Percentiles rank a stretch among this genome's conserved stretches.
phyloP scores from a whole-genome alignment of 2,329 filamentous ascomycete species.

The Orbilia blumenaviensis region DNA sequence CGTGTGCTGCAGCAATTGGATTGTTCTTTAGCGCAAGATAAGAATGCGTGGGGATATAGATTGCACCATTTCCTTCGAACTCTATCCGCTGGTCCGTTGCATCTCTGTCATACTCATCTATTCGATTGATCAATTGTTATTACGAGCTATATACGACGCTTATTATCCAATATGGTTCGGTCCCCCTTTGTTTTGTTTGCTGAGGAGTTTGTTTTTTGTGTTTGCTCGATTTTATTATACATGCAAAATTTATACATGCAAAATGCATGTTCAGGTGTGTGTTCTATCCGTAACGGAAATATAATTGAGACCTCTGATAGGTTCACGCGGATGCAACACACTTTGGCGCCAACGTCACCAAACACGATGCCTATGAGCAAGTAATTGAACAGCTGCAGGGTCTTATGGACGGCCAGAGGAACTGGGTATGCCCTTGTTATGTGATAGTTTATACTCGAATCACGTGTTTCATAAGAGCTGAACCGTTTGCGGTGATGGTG shows the following conservation, averaged over 20 bases:
- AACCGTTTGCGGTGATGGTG: too few relatives aligned
- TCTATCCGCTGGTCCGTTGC: conserved; percentile 1
- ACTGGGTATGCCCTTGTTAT: conserved; percentile 71
- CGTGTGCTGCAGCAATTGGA: conserved; percentile 11
- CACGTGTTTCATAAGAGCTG: conserved; percentile 52
- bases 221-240: conserved; percentile 1
- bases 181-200: not conserved
- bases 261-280: not conserved
- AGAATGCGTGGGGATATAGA: conserved; percentile 2
- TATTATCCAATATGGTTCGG: conserved; percentile 19
- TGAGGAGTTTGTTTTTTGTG: too few relatives aligned
- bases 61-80: conserved; percentile 34
- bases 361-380: conserved; percentile 77
- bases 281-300: not conserved
- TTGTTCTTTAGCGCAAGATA: conserved; percentile 26
- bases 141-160: not conserved
- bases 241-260: not conserved
- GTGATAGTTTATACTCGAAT: conserved; percentile 1
- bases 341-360: conserved; percentile 73
- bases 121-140: not conserved
- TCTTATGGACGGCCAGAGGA: conserved; percentile 76
- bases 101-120: not conserved
- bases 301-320: conserved; percentile 61
- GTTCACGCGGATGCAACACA: conserved; percentile 82
- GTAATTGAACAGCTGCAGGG: conserved; percentile 75